Base-by-base conservation (phyloP, 1,139 yeast species). In the Yamadazyma diospyri region DNA sequence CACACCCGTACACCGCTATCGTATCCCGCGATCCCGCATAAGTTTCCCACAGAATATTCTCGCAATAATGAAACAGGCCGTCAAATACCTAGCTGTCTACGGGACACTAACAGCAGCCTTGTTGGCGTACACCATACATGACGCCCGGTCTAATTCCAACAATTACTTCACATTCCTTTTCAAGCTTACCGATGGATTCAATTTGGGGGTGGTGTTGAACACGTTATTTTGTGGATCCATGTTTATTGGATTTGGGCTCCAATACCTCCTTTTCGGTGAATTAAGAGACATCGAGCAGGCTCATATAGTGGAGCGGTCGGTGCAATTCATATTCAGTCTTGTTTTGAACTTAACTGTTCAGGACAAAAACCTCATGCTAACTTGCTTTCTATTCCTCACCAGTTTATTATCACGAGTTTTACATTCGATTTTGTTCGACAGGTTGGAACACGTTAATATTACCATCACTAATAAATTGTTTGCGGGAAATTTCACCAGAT, bases 261-360 rank as follows among this genome's bases (percentile, higher is more conserved):
- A 76, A 41, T 37, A 55, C 32, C 4, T 80, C 1, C 53, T 88
- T 29, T 88, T 88, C 61, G 96, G 96, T 1, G 80, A 78, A 35
- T 61, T 92, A 35, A 64, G 95, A 34, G 61, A 79, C 19, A 68
- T 85, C 29, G 98, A 92, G 52, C 60, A 74, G 30, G 95, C 89
- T 46, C 88, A 83, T 50, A 62, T 89, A 15, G 70, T 81, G 41
- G 94, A 86, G 46, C 61, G 77, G 35, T 69, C 78, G 40, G 83
- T 94, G 0, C 57, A 85, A 13, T 62, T 56, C 32, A 49, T 57
- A 10, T 66, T 86, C 29, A 82, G 77, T 46, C 65, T 83, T 29
- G 58, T 86, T 30, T 65, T 86, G 54, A 77, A 83, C 27, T 62
- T 83, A 34, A 76, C 88, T 3, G 72, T 62, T 67, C 33, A 36